Conservation (phyloP, 1,284 basidiomycete genomes). For the Exobasidium cylindrosporum region DNA sequence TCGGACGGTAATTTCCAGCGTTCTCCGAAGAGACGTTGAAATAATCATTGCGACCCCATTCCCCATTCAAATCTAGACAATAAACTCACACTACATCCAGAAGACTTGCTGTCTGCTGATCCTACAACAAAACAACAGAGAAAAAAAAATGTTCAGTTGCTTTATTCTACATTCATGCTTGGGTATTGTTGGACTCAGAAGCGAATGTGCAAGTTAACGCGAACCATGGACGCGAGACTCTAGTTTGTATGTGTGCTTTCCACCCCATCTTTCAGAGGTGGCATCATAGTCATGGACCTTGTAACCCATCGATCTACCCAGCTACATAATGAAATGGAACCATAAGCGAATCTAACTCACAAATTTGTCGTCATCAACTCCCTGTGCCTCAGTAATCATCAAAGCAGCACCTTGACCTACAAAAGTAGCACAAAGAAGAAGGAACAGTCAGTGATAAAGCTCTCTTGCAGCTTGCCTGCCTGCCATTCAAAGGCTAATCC, state of each 20-base stretch:
- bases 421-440: background rate
- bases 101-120: too few species aligned
- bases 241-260: background rate
- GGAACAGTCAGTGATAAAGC: background rate
- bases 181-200: background rate
- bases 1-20: slow-evolving; percentile 1
- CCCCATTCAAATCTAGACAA: background rate
- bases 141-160: too few species aligned
- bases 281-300: background rate
- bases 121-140: too few species aligned
- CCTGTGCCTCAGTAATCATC: too few species aligned
- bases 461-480: background rate
- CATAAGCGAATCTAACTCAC: too few species aligned
- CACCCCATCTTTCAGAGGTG: background rate
- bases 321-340: too few species aligned
- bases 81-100: too few species aligned
- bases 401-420: background rate
- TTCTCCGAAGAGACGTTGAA: slow-evolving; percentile 1
- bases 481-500: background rate
- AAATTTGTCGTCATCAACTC: too few species aligned
- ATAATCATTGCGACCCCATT: background rate
- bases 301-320: too few species aligned
- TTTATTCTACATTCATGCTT: background rate
- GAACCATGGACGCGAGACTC: background rate
- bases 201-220: background rate